phyloP scores from a whole-genome alignment of 2,329 filamentous ascomycete species.

The Hirsutella rhossiliensis region DNA sequence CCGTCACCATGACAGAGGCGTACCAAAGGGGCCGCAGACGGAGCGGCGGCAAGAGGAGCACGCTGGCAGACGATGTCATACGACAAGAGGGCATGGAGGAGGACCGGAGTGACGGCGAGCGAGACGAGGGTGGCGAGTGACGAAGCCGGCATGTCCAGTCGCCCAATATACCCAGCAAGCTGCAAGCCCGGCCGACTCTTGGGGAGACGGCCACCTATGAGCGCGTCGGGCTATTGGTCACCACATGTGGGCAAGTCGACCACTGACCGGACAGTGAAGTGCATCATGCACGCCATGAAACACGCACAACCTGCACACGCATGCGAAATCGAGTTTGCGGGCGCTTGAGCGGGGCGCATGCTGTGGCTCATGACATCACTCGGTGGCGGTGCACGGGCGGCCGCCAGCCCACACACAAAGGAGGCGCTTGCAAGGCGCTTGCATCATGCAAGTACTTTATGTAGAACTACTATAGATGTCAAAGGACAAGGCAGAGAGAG shows the following conservation, averaged over 20 bases:
- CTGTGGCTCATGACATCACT: conserved; percentile 19
- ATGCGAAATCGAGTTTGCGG: neutral
- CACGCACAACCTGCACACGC: neutral
- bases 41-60: conserved; percentile 18
- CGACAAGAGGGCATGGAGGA: conserved; percentile 10
- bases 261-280: neutral
- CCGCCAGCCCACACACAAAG: neutral
- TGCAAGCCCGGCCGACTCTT: too few relatives aligned
- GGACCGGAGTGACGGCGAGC: conserved; percentile 4
- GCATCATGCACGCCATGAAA: neutral
- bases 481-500: too few relatives aligned
- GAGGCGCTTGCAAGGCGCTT: neutral
- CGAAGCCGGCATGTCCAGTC: neutral
- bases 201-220: too few relatives aligned
- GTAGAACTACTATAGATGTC: too few relatives aligned
- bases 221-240: too few relatives aligned
- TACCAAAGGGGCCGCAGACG: conserved; percentile 31
- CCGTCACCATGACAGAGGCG: conserved; percentile 40
- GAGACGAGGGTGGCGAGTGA: conserved; percentile 1
- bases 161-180: neutral
- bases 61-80: conserved; percentile 22
- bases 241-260: too few relatives aligned
- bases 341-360: neutral
- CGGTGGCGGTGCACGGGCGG: conserved; percentile 17
- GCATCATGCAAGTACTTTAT: too few relatives aligned